Percentiles rank a stretch among this genome's conserved stretches.
These are phyloP conservation scores for Inga leiocalycina DNA, from an alignment of 306 rosid species.

Conservation along the genomic window DNA sequence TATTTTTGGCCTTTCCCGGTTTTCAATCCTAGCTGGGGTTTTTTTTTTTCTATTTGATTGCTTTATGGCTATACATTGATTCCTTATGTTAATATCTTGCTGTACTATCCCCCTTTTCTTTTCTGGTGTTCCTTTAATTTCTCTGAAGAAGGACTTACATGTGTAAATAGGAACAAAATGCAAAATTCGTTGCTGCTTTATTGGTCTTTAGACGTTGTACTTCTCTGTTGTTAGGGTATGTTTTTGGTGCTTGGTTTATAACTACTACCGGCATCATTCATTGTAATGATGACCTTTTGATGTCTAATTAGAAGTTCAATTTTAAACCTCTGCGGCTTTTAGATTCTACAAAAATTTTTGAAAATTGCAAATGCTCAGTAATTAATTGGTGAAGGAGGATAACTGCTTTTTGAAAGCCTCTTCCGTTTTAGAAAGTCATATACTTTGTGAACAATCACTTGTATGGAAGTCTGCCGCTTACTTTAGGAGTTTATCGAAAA, in stretches of 20 bases:
- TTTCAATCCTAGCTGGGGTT: slow-evolving; percentile 16
- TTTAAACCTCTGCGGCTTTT: not conserved
- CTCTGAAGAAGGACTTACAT: not conserved
- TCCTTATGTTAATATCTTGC: slow-evolving; percentile 2
- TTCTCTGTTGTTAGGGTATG: slow-evolving; percentile 21
- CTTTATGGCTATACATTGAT: slow-evolving; percentile 15
- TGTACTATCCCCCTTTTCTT: not conserved
- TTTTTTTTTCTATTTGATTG: not conserved
- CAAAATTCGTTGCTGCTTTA: slow-evolving; percentile 22
- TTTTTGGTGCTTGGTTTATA: slow-evolving; percentile 27
- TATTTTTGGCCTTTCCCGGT: not conserved
- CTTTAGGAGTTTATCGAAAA: not conserved
- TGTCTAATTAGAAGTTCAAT: not conserved
- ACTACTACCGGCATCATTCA: slow-evolving; percentile 2
- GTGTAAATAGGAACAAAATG: not conserved
- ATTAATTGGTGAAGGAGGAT: slow-evolving; percentile 22
- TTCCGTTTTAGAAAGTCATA: not conserved
- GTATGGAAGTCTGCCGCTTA: slow-evolving; percentile 6
- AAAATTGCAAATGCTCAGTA: not conserved
- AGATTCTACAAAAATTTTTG: slow-evolving; percentile 9
- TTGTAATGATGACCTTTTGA: slow-evolving; percentile 29
- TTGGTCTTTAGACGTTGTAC: slow-evolving; percentile 25
- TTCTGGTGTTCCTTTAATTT: slow-evolving; percentile 3
- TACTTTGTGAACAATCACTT: slow-evolving; percentile 1
- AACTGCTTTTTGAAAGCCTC: slow-evolving; percentile 3